Percentiles rank a stretch among this genome's conserved stretches.
Conservation (phyloP, 2,329 filamentous ascomycete species). For the Colletotrichum navitas region DNA sequence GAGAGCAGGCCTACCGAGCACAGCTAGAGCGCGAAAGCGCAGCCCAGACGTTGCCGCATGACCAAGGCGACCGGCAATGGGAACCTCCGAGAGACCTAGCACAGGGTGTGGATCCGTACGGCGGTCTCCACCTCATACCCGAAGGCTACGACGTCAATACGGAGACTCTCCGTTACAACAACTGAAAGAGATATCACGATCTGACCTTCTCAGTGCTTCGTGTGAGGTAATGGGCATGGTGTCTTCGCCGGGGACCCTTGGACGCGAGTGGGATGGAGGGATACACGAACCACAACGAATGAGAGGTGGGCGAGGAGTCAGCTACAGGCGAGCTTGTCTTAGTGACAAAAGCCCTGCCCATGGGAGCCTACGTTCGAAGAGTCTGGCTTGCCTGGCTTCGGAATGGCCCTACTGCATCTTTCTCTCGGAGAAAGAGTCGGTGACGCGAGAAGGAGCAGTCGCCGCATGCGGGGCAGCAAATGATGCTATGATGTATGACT, state of each 20-base stretch:
- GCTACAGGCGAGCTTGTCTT: not conserved
- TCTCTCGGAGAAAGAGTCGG: not conserved
- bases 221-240: not conserved
- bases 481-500: not conserved
- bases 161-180: conserved; percentile 27
- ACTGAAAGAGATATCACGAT: not conserved
- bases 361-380: not conserved
- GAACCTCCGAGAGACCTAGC: conserved; percentile 20
- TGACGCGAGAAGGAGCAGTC: not conserved
- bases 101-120: conserved; percentile 13
- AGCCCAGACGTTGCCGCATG: conserved; percentile 19
- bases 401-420: not conserved
- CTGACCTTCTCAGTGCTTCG: not conserved
- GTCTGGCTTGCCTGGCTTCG: not conserved
- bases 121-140: conserved; percentile 25
- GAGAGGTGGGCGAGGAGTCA: not conserved
- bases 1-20: conserved; percentile 53
- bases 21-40: conserved; percentile 43
- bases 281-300: not conserved
- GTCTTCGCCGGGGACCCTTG: not conserved
- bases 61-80: conserved; percentile 32
- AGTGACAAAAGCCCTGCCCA: not conserved
- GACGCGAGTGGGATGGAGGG: not conserved
- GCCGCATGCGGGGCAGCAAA: conserved; percentile 1
- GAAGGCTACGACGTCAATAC: conserved; percentile 30